Conservation (phyloP, 257 asterid genomes). For the Ocimum tenuiflorum region DNA sequence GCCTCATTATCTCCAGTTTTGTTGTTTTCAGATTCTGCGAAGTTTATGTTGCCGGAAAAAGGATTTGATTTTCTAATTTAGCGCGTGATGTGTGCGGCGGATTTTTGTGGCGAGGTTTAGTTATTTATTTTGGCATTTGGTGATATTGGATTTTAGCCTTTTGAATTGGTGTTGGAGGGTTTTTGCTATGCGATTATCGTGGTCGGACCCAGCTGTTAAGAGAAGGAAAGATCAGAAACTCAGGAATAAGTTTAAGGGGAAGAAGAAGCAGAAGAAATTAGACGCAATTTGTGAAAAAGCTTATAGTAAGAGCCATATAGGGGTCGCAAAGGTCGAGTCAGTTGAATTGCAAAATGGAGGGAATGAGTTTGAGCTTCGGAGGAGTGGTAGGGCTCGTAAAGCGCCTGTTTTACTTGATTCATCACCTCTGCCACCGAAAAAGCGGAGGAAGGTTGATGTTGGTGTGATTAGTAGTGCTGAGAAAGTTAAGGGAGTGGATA, state of each 20-base stretch:
- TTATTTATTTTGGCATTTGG: conserved; percentile 5
- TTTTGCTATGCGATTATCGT: conserved; percentile 68
- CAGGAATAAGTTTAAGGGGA: conserved; percentile 50
- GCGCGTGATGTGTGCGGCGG: conserved; percentile 13
- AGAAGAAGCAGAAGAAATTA: conserved; percentile 74
- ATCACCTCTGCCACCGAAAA: conserved; percentile 74
- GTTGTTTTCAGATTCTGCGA: conserved; percentile 4
- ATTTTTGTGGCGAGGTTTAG: conserved; percentile 14
- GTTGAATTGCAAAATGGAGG: conserved; percentile 32
- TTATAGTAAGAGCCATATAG: conserved; percentile 47
- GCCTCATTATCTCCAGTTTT: conserved; percentile 28
- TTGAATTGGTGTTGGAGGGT: conserved; percentile 18
- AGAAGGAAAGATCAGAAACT: conserved; percentile 47
- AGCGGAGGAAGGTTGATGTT: conserved; percentile 50
- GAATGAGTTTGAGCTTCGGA: conserved; percentile 53
- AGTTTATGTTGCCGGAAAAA: neutral
- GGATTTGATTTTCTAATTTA: conserved; percentile 11
- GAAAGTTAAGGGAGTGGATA: conserved; percentile 33
- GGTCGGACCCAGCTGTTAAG: conserved; percentile 42
- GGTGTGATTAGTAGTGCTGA: conserved; percentile 26
- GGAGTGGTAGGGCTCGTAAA: conserved; percentile 79
- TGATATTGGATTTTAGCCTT: neutral
- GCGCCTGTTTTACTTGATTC: conserved; percentile 87
- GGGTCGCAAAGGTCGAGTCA: conserved; percentile 32
- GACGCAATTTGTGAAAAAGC: conserved; percentile 75